Percentiles rank a stretch among this genome's conserved stretches.
These are phyloP conservation scores for Fusarium sp. DNA, from an alignment of 2,329 filamentous ascomycete genomes.

Conservation along the genomic window DNA sequence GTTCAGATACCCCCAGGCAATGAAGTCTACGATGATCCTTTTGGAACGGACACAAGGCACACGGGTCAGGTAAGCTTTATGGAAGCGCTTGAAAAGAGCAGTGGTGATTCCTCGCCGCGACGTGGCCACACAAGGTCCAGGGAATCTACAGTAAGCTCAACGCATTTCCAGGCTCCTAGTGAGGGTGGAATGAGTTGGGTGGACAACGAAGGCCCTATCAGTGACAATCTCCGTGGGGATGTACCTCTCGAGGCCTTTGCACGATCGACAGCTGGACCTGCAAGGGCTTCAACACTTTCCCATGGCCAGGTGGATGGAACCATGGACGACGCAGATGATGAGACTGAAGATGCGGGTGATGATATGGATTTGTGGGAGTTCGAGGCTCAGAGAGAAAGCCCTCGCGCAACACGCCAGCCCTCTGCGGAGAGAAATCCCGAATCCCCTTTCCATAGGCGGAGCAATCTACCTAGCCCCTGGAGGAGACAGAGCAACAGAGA, in stretches of 20 bases:
- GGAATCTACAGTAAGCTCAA: slow-evolving; percentile 54
- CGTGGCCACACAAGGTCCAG: slow-evolving; percentile 37
- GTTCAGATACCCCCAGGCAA: slow-evolving; percentile 30
- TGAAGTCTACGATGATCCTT: slow-evolving; percentile 51
- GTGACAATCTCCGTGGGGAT: slow-evolving; percentile 55
- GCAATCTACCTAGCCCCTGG: slow-evolving; percentile 60
- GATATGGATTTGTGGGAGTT: slow-evolving; percentile 71
- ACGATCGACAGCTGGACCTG: slow-evolving; percentile 6
- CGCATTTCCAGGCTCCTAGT: slow-evolving; percentile 51
- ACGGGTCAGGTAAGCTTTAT: slow-evolving; percentile 54
- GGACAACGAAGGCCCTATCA: slow-evolving; percentile 57
- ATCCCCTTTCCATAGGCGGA: slow-evolving; percentile 41
- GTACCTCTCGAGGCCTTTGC: slow-evolving; percentile 53
- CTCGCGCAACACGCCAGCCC: slow-evolving; percentile 51
- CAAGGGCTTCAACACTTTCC: slow-evolving; percentile 1
- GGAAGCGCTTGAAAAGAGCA: slow-evolving; percentile 52
- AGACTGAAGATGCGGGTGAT: slow-evolving; percentile 53
- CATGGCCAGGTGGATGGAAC: slow-evolving; percentile 34
- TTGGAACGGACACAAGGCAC: slow-evolving; percentile 46
- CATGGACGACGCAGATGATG: slow-evolving; percentile 39
- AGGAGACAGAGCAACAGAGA: slow-evolving; percentile 46
- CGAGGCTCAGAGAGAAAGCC: slow-evolving; percentile 66
- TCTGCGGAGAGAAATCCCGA: slow-evolving; percentile 50
- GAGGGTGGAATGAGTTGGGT: slow-evolving; percentile 64
- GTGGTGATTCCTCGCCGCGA: slow-evolving; percentile 30